Percentiles rank a stretch among this genome's conserved stretches.
phyloP scores from a whole-genome alignment of 352 stramenopile genomes.

The Phytophthora pisi region DNA sequence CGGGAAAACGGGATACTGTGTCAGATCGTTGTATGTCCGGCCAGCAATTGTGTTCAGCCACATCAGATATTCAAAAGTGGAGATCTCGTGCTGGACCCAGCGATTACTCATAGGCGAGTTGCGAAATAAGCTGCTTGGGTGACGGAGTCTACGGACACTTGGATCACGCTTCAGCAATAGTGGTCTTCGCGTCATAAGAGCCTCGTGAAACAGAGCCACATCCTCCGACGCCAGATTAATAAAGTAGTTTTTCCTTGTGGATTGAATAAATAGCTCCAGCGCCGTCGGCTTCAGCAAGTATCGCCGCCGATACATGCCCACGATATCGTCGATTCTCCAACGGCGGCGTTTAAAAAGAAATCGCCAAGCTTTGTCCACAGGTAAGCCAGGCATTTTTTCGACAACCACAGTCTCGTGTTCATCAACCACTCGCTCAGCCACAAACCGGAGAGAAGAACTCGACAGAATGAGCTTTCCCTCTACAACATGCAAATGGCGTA shows the following conservation, averaged over 20 bases:
- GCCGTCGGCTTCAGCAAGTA: conserved; percentile 85
- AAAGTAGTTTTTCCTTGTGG: conserved; percentile 86
- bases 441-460: conserved; percentile 60
- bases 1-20: conserved; percentile 96
- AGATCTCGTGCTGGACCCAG: conserved; percentile 91
- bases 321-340: conserved; percentile 79
- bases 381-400: conserved; percentile 49
- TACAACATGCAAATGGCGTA: conserved; percentile 81
- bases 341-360: conserved; percentile 78
- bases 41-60: conserved; percentile 92
- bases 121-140: conserved; percentile 83
- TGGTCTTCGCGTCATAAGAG: conserved; percentile 63
- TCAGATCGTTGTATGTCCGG: conserved; percentile 92
- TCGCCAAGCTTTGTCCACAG: conserved; percentile 52
- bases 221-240: conserved; percentile 73
- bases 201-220: conserved; percentile 65
- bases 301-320: conserved; percentile 68
- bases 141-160: conserved; percentile 72
- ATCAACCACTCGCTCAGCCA: conserved; percentile 71
- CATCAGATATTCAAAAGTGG: conserved; percentile 96
- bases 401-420: conserved; percentile 72
- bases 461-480: conserved; percentile 65
- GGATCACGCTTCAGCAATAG: conserved; percentile 73
- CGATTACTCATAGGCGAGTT: conserved; percentile 71
- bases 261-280: conserved; percentile 84